phyloP scores from a whole-genome alignment of 2,329 filamentous ascomycete genomes.

The Fusarium ramigenum region DNA sequence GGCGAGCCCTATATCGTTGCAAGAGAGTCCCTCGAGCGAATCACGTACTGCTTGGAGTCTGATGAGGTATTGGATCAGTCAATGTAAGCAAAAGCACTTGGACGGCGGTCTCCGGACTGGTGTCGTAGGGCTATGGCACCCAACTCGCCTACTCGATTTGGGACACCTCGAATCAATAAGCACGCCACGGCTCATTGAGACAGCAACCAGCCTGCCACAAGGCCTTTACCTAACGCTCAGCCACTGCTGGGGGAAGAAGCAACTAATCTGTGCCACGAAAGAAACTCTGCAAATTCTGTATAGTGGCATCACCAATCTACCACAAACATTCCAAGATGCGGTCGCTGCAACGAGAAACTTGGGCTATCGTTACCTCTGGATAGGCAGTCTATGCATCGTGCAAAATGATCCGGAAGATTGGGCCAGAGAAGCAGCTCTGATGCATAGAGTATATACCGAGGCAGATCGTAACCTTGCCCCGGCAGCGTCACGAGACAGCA shows the following conservation, averaged over 20 bases:
- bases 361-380: background rate
- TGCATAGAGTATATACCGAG: background rate
- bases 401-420: background rate
- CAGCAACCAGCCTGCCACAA: accelerated
- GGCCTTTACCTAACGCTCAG: background rate
- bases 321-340: background rate
- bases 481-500: background rate
- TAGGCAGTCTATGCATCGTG: background rate
- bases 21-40: accelerated
- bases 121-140: accelerated
- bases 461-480: background rate
- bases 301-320: background rate
- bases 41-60: background rate
- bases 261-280: background rate
- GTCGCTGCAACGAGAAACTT: accelerated
- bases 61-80: background rate
- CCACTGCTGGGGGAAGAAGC: background rate
- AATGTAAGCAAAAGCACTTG: accelerated
- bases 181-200: background rate
- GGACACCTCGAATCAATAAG: accelerated
- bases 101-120: accelerated
- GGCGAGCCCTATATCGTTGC: accelerated
- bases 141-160: background rate
- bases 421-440: background rate
- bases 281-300: background rate